A percentile compares a stretch with the other conserved stretches of the same genome.
Evolutionary conservation across 257 asterid genomes (phyloP).

Genomic region (Forsythia viridissima): DNA sequence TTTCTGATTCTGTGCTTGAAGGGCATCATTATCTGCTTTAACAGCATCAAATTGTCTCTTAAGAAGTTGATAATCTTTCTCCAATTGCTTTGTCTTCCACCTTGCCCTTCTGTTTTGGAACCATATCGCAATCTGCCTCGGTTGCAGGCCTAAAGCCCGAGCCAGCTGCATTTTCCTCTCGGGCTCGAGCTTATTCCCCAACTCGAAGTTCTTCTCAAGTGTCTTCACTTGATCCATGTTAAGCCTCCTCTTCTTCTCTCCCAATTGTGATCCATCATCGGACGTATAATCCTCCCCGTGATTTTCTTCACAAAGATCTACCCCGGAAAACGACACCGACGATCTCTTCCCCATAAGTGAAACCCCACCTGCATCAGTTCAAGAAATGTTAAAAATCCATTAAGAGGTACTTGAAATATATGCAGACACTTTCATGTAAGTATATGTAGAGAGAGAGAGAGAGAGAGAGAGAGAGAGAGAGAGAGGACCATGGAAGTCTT

Average conservation of each 20-base stretch:
- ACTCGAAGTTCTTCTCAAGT: slow-evolving; percentile 62
- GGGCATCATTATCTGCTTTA: slow-evolving; percentile 60
- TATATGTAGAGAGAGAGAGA: slow-evolving; percentile 1
- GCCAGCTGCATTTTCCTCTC: slow-evolving; percentile 70
- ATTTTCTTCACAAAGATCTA: slow-evolving; percentile 17
- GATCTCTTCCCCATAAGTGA: slow-evolving; percentile 14
- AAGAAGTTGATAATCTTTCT: slow-evolving; percentile 57
- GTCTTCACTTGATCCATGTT: slow-evolving; percentile 64
- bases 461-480: slow-evolving; percentile 5
- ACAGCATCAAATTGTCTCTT: slow-evolving; percentile 59
- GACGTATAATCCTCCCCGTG: slow-evolving; percentile 55
- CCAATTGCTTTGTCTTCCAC: slow-evolving; percentile 68
- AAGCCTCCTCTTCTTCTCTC: slow-evolving; percentile 66
- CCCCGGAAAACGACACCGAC: neutral
- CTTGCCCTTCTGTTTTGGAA: slow-evolving; percentile 73
- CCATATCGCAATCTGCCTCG: slow-evolving; percentile 69
- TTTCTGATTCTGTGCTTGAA: slow-evolving; percentile 55
- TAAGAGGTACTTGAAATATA: neutral
- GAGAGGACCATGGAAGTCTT: slow-evolving; percentile 41
- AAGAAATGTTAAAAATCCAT: neutral
- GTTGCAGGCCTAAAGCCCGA: slow-evolving; percentile 61
- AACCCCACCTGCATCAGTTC: slow-evolving; percentile 27
- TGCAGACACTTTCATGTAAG: neutral
- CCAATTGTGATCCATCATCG: slow-evolving; percentile 56
- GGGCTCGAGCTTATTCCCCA: slow-evolving; percentile 63